A percentile compares a stretch with the other conserved stretches of the same genome.
These are phyloP conservation scores for Trametes cinnabarina DNA, from an alignment of 768 basidiomycete genomes.

Conservation along the genomic window DNA sequence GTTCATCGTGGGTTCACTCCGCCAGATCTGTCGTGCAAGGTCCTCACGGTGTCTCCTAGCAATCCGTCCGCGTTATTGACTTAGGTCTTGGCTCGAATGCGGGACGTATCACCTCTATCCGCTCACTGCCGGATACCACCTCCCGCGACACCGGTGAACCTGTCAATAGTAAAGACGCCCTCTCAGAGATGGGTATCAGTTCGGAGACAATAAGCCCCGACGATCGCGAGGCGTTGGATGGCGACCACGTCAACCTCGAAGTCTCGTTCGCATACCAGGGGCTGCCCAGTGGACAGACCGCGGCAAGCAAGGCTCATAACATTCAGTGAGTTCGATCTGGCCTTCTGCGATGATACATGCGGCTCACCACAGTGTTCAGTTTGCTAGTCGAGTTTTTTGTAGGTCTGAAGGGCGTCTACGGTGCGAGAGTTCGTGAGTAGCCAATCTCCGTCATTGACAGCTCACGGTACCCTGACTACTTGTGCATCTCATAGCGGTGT, in stretches of 20 bases:
- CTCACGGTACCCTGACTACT: too few species aligned
- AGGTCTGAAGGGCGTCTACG: slow-evolving; percentile 44
- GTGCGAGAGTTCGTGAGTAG: slow-evolving; percentile 30
- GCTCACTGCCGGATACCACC: slow-evolving; percentile 50
- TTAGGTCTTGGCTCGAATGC: slow-evolving; percentile 68
- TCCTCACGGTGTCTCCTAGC: slow-evolving; percentile 25
- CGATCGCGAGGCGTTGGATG: slow-evolving; percentile 34
- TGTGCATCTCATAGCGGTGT: slow-evolving; percentile 48
- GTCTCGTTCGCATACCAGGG: slow-evolving; percentile 68
- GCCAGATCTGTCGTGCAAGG: slow-evolving; percentile 15
- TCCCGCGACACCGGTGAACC: slow-evolving; percentile 31
- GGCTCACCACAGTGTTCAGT: slow-evolving; percentile 13
- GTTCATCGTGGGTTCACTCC: slow-evolving; percentile 22
- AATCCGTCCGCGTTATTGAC: slow-evolving; percentile 69
- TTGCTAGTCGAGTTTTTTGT: slow-evolving; percentile 70
- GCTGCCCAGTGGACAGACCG: slow-evolving; percentile 40
- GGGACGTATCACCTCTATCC: slow-evolving; percentile 65
- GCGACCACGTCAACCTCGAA: slow-evolving; percentile 64
- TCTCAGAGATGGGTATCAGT: slow-evolving; percentile 8
- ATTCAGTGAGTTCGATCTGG: slow-evolving; percentile 38
- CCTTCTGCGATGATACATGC: not conserved
- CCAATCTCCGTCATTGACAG: too few species aligned
- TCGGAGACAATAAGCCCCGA: slow-evolving; percentile 10
- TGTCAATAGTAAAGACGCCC: slow-evolving; percentile 18
- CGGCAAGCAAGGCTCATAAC: slow-evolving; percentile 45